Conservation (phyloP, 179 eudicot genomes). For the Drosera spatulata region DNA sequence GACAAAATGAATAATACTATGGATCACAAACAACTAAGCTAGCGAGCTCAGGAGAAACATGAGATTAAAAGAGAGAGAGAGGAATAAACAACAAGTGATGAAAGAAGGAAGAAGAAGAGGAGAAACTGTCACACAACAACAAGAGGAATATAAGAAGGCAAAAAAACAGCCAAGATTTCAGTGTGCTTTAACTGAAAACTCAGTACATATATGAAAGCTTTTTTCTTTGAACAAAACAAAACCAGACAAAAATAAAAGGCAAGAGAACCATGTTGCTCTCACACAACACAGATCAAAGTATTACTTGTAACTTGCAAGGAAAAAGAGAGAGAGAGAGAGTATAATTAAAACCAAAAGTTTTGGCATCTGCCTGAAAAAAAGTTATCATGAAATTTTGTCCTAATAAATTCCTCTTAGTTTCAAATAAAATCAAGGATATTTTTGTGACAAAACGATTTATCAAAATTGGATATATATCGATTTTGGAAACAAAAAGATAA, state of each 20-base stretch:
- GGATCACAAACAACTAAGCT: neutral
- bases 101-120: neutral
- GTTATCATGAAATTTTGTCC: no score
- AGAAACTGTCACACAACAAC: neutral
- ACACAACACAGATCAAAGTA: no score
- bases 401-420: no score
- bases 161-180: neutral
- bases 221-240: no score
- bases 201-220: neutral
- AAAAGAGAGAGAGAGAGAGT: constrained; percentile 9
- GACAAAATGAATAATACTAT: neutral
- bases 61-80: neutral
- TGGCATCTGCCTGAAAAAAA: no score
- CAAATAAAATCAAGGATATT: no score
- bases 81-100: neutral
- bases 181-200: neutral
- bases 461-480: neutral
- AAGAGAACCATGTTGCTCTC: no score
- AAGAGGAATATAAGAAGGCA: neutral
- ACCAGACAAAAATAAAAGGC: no score
- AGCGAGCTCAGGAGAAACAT: neutral
- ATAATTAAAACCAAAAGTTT: no score
- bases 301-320: no score
- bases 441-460: no score
- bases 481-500: constrained; percentile 11